phyloP scores from a whole-genome alignment of 768 basidiomycete species.

The Lactifluus echinatus region DNA sequence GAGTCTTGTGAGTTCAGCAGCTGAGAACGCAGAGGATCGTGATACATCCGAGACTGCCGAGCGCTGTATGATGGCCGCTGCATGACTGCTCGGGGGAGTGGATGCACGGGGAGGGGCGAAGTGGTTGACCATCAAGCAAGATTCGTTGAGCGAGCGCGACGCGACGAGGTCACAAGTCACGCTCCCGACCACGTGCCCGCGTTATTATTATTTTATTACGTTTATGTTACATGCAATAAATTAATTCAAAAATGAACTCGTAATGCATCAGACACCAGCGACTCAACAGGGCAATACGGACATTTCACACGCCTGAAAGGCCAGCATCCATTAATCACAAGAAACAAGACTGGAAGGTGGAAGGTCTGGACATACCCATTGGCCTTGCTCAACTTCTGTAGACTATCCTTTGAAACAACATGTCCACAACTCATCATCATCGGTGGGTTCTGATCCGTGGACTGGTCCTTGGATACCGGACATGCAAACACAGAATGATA shows the following conservation, averaged over 20 bases:
- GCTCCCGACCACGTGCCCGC: constrained; percentile 6
- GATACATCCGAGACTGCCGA: constrained; percentile 23
- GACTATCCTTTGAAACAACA: constrained; percentile 86
- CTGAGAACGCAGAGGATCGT: constrained; percentile 16
- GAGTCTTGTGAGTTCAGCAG: constrained; percentile 26
- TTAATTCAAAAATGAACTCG: constrained; percentile 59
- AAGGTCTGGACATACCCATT: constrained; percentile 40
- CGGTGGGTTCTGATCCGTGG: constrained; percentile 86
- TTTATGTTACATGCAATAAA: neutral
- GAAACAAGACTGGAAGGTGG: neutral
- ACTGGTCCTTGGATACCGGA: constrained; percentile 96
- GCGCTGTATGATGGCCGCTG: constrained; percentile 19
- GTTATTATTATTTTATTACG: neutral
- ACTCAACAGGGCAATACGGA: constrained; percentile 90
- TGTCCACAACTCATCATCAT: constrained; percentile 99
- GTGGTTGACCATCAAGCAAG: constrained; percentile 7
- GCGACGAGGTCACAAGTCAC: neutral
- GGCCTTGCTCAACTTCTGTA: constrained; percentile 82
- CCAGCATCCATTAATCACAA: constrained; percentile 79
- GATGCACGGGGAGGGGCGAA: constrained; percentile 31
- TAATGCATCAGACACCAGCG: constrained; percentile 44
- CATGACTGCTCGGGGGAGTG: constrained; percentile 15
- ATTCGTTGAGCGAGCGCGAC: neutral
- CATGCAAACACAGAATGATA: constrained; percentile 98
- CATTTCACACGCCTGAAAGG: constrained; percentile 89